phyloP scores from a whole-genome alignment of 768 basidiomycete species.

The Psilocybe azurescens region DNA sequence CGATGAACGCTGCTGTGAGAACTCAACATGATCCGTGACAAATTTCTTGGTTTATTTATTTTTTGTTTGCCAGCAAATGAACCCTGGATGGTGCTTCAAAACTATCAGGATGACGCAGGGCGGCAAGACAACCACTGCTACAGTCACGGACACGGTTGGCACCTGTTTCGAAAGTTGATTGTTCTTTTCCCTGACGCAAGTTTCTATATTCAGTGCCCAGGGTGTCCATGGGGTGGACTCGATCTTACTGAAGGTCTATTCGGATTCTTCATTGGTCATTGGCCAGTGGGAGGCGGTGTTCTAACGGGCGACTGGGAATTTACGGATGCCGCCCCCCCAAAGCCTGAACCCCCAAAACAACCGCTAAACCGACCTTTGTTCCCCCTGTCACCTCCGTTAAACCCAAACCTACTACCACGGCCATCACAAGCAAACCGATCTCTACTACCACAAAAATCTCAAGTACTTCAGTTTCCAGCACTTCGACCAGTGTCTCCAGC shows the following conservation, averaged over 20 bases:
- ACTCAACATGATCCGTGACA: too few relatives aligned
- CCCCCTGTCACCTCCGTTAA: background rate
- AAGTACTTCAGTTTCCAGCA: slow-evolving; percentile 14
- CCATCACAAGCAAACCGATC: slow-evolving; percentile 11
- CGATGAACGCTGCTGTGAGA: slow-evolving; percentile 14
- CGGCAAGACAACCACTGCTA: slow-evolving; percentile 63
- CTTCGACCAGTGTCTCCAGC: slow-evolving; percentile 32
- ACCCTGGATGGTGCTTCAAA: slow-evolving; percentile 60
- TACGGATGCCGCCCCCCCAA: slow-evolving; percentile 34
- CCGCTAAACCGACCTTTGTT: slow-evolving; percentile 8
- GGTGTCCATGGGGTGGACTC: slow-evolving; percentile 68
- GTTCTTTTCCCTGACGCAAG: background rate
- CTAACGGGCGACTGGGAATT: slow-evolving; percentile 68
- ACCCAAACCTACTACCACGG: background rate
- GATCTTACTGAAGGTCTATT: slow-evolving; percentile 77
- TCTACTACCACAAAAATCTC: slow-evolving; percentile 20
- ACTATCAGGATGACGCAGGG: slow-evolving; percentile 63
- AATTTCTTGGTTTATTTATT: slow-evolving; percentile 2
- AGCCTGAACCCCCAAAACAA: background rate
- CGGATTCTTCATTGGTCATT: slow-evolving; percentile 50
- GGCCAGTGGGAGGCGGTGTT: slow-evolving; percentile 48
- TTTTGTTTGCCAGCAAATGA: slow-evolving; percentile 55
- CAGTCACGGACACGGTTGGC: slow-evolving; percentile 65
- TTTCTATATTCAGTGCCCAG: slow-evolving; percentile 55
- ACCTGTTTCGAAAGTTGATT: background rate